A percentile compares a stretch with the other conserved stretches of the same genome.
Conservation (phyloP, 495 filamentous ascomycete genomes). For the Trichoderma parareesei region DNA sequence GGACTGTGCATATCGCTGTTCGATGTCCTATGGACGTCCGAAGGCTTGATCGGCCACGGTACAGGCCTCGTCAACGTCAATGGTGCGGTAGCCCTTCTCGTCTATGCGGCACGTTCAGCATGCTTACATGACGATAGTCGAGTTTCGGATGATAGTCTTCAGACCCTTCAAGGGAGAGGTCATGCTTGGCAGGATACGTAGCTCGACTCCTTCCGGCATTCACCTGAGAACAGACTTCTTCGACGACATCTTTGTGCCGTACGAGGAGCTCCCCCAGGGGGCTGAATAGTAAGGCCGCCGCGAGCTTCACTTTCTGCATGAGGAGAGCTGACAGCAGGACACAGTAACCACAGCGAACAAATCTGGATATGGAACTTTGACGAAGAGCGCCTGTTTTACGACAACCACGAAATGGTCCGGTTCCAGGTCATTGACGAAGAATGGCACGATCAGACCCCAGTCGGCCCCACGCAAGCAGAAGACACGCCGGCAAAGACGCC, state of each 20-base stretch:
- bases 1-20: conserved; percentile 89
- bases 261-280: conserved; percentile 58
- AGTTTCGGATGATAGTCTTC: conserved; percentile 90
- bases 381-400: conserved; percentile 68
- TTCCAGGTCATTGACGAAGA: conserved; percentile 75
- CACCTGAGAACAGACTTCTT: conserved; percentile 81
- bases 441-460: conserved; percentile 82
- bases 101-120: background rate
- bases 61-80: conserved; percentile 87
- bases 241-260: conserved; percentile 76
- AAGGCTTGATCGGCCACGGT: conserved; percentile 87
- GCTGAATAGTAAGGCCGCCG: conserved; percentile 55
- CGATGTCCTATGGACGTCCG: conserved; percentile 76
- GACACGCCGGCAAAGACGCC: conserved; percentile 46
- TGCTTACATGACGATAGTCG: conserved; percentile 45
- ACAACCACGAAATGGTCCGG: conserved; percentile 78
- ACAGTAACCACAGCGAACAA: conserved; percentile 58
- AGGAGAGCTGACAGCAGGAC: conserved; percentile 15
- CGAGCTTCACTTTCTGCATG: conserved; percentile 2
- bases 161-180: conserved; percentile 91
- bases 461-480: conserved; percentile 49
- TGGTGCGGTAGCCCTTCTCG: conserved; percentile 39
- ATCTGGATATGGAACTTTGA: conserved; percentile 75
- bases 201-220: conserved; percentile 64
- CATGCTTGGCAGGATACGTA: conserved; percentile 68